Conservation (phyloP, 139 green algal species). For the Picochlorum sp. region DNA sequence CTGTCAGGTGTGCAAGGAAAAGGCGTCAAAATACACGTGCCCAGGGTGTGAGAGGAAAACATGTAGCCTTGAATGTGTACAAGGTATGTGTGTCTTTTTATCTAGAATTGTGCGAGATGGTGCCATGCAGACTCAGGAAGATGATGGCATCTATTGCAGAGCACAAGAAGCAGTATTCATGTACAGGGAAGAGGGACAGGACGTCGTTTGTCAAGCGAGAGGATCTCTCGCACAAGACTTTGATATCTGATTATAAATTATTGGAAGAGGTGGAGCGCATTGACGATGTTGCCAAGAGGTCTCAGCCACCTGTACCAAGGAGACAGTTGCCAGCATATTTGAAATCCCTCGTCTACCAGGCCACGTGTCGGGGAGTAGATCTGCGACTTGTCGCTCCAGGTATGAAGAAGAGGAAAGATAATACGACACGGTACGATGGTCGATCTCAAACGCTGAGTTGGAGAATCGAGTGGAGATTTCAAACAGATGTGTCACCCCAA, state of each 20-base stretch:
- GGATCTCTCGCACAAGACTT: conserved; percentile 15
- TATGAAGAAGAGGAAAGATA: conserved; percentile 27
- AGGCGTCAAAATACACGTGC: conserved; percentile 22
- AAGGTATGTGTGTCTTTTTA: conserved; percentile 2
- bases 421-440: conserved; percentile 31
- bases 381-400: conserved; percentile 29
- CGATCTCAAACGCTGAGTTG: conserved; percentile 21
- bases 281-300: conserved; percentile 30
- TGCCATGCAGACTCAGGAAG: too few species aligned
- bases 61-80: conserved; percentile 40
- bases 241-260: conserved; percentile 32
- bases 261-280: conserved; percentile 29
- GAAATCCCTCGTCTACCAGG: conserved; percentile 27
- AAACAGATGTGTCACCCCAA: neutral
- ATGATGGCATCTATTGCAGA: neutral
- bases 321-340: conserved; percentile 25
- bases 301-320: conserved; percentile 19
- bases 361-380: conserved; percentile 18
- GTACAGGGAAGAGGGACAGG: conserved; percentile 35
- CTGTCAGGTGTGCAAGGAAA: conserved; percentile 17
- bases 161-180: conserved; percentile 29
- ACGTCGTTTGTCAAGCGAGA: conserved; percentile 31
- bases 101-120: neutral
- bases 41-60: conserved; percentile 22
- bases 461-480: conserved; percentile 27